A percentile compares a stretch with the other conserved stretches of the same genome.
Conservation (phyloP, 2,329 filamentous ascomycete species). For the Paraphoma chrysanthemicola region DNA sequence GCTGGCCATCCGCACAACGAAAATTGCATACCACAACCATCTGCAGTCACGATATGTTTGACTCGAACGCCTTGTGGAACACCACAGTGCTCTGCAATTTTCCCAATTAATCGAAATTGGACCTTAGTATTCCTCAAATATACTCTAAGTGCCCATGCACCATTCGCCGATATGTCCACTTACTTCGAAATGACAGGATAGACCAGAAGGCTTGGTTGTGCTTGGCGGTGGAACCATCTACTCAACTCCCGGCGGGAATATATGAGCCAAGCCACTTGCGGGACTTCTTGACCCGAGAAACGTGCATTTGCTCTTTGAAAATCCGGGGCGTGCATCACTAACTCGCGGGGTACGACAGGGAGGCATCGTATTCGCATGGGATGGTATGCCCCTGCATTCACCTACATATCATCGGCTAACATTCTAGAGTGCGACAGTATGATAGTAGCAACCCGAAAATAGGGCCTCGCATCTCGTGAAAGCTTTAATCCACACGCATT, state of each 20-base stretch:
- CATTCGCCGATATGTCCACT: slow-evolving; percentile 6
- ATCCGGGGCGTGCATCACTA: slow-evolving; percentile 1
- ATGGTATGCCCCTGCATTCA: too few relatives aligned
- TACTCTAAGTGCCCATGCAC: background rate
- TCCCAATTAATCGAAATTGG: too few relatives aligned
- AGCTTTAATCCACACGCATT: background rate
- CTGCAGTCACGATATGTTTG: too few relatives aligned
- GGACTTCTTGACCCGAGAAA: background rate
- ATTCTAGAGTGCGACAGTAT: too few relatives aligned
- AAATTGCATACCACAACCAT: too few relatives aligned
- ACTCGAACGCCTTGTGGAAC: too few relatives aligned
- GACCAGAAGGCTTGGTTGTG: background rate
- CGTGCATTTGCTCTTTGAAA: background rate
- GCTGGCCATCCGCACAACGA: too few relatives aligned
- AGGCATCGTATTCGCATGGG: background rate
- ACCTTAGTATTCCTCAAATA: too few relatives aligned
- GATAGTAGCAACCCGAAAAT: too few relatives aligned
- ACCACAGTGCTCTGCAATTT: too few relatives aligned
- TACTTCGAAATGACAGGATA: background rate
- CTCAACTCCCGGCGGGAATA: background rate
- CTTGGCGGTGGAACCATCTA: slow-evolving; percentile 1
- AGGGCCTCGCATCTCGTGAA: too few relatives aligned
- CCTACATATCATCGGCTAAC: too few relatives aligned
- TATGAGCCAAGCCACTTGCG: background rate
- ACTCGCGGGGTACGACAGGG: background rate